Base-by-base conservation (phyloP, 345 rosid species). In the Hibiscus trionum region DNA sequence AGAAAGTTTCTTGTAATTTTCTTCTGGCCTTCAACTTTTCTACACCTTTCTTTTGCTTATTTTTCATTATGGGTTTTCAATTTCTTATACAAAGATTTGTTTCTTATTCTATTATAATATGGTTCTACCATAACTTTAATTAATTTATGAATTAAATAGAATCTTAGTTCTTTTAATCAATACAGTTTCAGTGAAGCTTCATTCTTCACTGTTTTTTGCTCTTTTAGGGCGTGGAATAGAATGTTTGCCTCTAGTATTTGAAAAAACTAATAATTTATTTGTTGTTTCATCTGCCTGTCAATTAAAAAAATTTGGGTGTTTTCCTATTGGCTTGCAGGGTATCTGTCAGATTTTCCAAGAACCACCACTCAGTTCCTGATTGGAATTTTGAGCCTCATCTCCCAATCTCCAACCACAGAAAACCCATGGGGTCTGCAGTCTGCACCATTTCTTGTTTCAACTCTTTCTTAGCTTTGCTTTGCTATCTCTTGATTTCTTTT, bases 371-470 rank as follows among this genome's bases (percentile, higher is more conserved):
- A 68, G 82, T 66, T 82, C 83, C 63, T 4, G 85, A 81, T 73
- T 90, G 92, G 96, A 82, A 73, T 80, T 82, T 84, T 72, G 89
- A 83, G 55, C 79, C 66, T 46, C 84, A 79, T 78, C 76, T 77
- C 70, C 84, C 77, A 67, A 11, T 79, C 47, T 72, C 76, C 72
- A 75, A 26, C 66, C 83, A 73, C 33, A 85, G 69, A 76, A 90
- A 79, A 75, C 64, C 77, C 15, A 33, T 66, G 44, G 82, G 89
- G 95, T 81, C 59, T 82, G 79, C 69, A 46, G 15, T 10, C 68
- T 59, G 16, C 55, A 49, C 55, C 55, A 49, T 49, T 11, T 49
- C 7, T 57, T 46, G 61, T 70, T 61, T 5, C 31, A 29, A 29
- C 31, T 29, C 31, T 61, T 50, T 72, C 49, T 15, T 52, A 55